phyloP scores from a whole-genome alignment of 2,329 filamentous ascomycete species.

The Aaosphaeria pasadenensis region DNA sequence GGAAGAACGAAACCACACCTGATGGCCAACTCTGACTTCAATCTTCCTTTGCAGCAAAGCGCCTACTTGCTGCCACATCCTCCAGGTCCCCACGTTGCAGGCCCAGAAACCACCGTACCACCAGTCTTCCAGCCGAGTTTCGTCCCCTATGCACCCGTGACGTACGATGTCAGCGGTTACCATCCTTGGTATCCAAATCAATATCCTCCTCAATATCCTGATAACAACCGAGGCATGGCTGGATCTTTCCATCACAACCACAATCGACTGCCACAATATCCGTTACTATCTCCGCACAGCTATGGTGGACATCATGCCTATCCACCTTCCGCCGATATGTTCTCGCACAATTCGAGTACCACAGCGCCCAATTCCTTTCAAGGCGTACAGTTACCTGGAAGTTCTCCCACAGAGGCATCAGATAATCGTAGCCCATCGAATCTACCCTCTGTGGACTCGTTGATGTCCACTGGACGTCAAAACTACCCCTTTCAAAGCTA shows the following conservation, averaged over 20 bases:
- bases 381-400: neutral
- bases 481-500: conserved; percentile 1
- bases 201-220: conserved; percentile 9
- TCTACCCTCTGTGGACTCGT: conserved; percentile 4
- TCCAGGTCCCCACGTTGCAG: conserved; percentile 12
- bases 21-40: conserved; percentile 28
- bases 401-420: neutral
- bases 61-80: conserved; percentile 13
- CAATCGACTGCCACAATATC: neutral
- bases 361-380: neutral
- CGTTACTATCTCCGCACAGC: conserved; percentile 1
- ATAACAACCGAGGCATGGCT: conserved; percentile 4
- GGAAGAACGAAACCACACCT: neutral
- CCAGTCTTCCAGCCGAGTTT: conserved; percentile 12
- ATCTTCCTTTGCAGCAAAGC: conserved; percentile 6
- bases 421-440: neutral
- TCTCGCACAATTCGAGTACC: neutral
- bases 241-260: conserved; percentile 4
- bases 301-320: conserved; percentile 1
- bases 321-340: conserved; percentile 1
- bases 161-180: conserved; percentile 6
- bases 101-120: conserved; percentile 15
- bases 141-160: conserved; percentile 10
- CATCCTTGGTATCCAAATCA: conserved; percentile 2
- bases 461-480: conserved; percentile 5